Conservation (phyloP, 495 filamentous ascomycete genomes). For the Hypoxylon lienhwacheense region DNA sequence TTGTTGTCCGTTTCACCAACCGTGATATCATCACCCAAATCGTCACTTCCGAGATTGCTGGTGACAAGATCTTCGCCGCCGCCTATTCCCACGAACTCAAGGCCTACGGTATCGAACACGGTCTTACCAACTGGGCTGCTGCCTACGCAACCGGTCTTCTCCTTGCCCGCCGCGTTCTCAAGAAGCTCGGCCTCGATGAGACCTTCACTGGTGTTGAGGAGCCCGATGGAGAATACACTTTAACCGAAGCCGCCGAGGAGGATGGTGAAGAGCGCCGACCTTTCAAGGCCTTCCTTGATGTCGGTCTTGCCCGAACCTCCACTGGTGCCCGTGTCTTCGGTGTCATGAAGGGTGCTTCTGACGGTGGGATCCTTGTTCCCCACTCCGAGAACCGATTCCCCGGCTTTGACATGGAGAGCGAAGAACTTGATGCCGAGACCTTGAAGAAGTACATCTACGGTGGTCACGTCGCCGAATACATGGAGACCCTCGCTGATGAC, state of each 20-base stretch:
- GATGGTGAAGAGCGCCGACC: slow-evolving; percentile 84
- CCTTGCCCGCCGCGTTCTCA: slow-evolving; percentile 91
- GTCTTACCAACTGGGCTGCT: slow-evolving; percentile 99
- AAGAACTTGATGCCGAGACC: slow-evolving; percentile 95
- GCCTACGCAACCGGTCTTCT: slow-evolving; percentile 96
- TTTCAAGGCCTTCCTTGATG: slow-evolving; percentile 98
- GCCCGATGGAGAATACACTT: slow-evolving; percentile 86
- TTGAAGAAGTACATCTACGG: slow-evolving; percentile 99
- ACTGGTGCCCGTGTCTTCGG: slow-evolving; percentile 98
- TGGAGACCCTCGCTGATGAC: slow-evolving; percentile 99
- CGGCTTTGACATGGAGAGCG: slow-evolving; percentile 91
- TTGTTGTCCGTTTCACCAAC: slow-evolving; percentile 99
- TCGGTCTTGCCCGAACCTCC: slow-evolving; percentile 93
- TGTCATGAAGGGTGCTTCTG: slow-evolving; percentile 99
- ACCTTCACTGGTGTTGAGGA: slow-evolving; percentile 92
- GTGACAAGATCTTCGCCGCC: slow-evolving; percentile 91
- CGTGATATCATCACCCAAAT: slow-evolving; percentile 98
- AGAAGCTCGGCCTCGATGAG: slow-evolving; percentile 93
- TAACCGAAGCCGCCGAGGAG: slow-evolving; percentile 88
- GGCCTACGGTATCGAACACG: slow-evolving; percentile 95
- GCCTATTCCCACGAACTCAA: slow-evolving; percentile 98
- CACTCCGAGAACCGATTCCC: slow-evolving; percentile 99
- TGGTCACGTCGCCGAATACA: slow-evolving; percentile 98
- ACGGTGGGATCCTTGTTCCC: slow-evolving; percentile 94
- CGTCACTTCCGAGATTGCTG: slow-evolving; percentile 91